Evolutionary conservation across 768 basidiomycete genomes (phyloP).

Genomic region (Amanita pallidorosea): DNA sequence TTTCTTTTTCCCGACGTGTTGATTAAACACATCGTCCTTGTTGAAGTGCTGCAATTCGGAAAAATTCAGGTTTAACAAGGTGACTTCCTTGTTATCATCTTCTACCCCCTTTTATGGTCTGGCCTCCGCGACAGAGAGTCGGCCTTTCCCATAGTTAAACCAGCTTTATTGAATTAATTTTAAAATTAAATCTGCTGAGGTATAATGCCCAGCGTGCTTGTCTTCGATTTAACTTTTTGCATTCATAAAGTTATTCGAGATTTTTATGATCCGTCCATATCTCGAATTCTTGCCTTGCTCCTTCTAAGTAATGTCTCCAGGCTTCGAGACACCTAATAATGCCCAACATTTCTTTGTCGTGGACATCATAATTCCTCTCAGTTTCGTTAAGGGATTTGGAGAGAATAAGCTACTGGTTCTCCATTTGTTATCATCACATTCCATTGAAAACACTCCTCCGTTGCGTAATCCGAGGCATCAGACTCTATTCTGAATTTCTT

Average conservation of each 20-base stretch:
- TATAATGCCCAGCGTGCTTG: background rate
- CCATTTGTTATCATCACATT: background rate
- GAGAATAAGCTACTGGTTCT: background rate
- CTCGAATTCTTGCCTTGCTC: no score
- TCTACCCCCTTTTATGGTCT: no score
- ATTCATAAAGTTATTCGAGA: constrained; percentile 2
- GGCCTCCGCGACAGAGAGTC: no score
- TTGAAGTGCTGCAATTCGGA: no score
- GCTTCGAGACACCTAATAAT: no score
- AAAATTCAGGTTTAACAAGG: no score
- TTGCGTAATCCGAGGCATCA: background rate
- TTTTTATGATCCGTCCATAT: constrained; percentile 9
- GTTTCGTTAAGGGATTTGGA: background rate
- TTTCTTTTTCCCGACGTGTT: no score
- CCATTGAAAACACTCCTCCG: background rate
- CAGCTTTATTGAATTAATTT: background rate
- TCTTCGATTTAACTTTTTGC: background rate
- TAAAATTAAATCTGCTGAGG: background rate
- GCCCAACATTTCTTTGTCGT: no score
- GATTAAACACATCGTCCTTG: no score
- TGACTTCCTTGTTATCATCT: no score
- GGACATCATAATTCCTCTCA: background rate
- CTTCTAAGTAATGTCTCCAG: no score
- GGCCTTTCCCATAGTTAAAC: no score
- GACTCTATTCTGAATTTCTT: background rate